Evolutionary conservation across 1,284 basidiomycete genomes (phyloP), one percentile per base, ranked within the genome.

Genomic region (Ganoderma resinaceum): DNA sequence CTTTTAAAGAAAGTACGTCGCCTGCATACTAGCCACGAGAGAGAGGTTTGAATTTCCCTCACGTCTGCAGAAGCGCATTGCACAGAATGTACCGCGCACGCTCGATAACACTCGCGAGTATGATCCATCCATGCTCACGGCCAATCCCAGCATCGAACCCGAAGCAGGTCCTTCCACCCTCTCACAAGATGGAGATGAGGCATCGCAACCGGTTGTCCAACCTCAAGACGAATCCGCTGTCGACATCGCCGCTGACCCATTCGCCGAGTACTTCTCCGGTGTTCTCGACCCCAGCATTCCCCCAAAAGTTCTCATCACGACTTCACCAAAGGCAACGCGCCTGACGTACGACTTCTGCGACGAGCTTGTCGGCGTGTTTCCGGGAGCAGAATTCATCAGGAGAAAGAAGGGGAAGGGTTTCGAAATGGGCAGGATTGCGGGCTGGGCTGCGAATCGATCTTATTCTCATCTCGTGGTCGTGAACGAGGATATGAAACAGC

Each of bases 71-170:
- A 92, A 91, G 88, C 89, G 96, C 69, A 81, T 95, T 46, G 86
- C 89, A 7, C 89, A 92, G 75, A 98, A 98, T 83, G 85, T 97
- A 26, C 95, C 97, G 0, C 87, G 89, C 52, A 99, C 97, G 0
- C 89, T 99, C 43, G 97, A 99, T 78, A 99, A 98, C 79, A 94
- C 91, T 63, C 90, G 97, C 70, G 91, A 96, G 79, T 95, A 89
- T 79, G 96, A 98, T 75, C 93, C 95, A 3, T 95, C 94, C 46
- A 92, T 92, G 76, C 83, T 95, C 63, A 94, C 90, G 29, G 89
- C 89, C 57, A 86, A 91, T 77, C 92, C 92, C 26, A 52, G 58
- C 33, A 77, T 63, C 76, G 66, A 72, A 31, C 78, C 75, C 40
- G 77, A 70, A 38, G 80, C 75, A 29, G 77, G 83, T 16, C 70